A percentile compares a stretch with the other conserved stretches of the same genome.
Evolutionary conservation across 2,329 filamentous ascomycete species (phyloP).

Genomic region (Hawksworthiomyces lignivorus): DNA sequence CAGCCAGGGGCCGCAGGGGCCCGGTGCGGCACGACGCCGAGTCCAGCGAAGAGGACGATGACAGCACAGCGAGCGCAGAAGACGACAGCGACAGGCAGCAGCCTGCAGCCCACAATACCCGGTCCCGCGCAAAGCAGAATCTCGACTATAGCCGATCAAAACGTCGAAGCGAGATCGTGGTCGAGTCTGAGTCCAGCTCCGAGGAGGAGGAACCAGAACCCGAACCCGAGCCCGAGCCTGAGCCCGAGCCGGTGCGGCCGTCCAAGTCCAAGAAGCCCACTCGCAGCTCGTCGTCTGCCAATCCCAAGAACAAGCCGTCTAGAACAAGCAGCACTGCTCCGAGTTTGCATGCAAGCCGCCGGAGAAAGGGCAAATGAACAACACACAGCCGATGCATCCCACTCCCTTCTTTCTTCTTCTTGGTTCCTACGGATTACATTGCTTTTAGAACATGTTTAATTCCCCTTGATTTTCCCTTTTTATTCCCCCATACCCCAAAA

Average conservation of each 20-base stretch:
- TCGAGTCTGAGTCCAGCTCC: conserved; percentile 25
- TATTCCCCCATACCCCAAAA: conserved; percentile 4
- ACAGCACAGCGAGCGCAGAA: conserved; percentile 29
- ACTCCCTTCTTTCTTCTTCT: neutral
- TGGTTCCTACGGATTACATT: neutral
- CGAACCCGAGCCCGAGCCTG: conserved; percentile 13
- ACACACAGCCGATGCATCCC: neutral
- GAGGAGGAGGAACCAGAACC: conserved; percentile 7
- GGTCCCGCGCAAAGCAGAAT: conserved; percentile 10
- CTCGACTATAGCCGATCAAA: neutral
- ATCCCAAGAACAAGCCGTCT: conserved; percentile 10
- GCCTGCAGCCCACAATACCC: conserved; percentile 13
- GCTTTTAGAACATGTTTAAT: conserved; percentile 3
- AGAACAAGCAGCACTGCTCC: conserved; percentile 1
- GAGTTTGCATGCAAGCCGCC: conserved; percentile 7
- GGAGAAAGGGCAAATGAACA: conserved; percentile 11
- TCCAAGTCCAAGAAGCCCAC: conserved; percentile 18
- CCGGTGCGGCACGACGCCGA: conserved; percentile 25
- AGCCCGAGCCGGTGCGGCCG: conserved; percentile 5
- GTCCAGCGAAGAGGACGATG: conserved; percentile 18
- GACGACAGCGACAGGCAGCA: conserved; percentile 19
- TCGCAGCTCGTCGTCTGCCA: conserved; percentile 7
- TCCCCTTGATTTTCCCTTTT: neutral
- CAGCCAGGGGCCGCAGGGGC: conserved; percentile 25
- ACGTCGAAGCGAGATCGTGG: conserved; percentile 29